Conservation (phyloP, 1,139 yeast species). For the Groenewaldozyma sp. region DNA sequence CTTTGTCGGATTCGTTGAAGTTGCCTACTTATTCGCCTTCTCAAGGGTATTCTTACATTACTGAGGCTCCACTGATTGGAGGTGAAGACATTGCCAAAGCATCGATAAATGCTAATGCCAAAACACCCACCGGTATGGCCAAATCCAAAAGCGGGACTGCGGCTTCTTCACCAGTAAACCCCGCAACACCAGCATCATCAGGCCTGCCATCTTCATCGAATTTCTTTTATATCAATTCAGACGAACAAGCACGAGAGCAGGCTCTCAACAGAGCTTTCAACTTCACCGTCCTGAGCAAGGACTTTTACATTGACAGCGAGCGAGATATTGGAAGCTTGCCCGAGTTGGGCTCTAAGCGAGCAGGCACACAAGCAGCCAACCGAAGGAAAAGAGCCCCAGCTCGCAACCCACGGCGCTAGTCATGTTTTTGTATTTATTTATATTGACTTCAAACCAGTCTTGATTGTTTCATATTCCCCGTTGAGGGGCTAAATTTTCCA, state of each 20-base stretch:
- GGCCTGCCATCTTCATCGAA: conserved; percentile 7
- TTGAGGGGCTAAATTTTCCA: conserved; percentile 14
- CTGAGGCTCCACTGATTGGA: conserved; percentile 10
- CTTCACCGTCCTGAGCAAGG: conserved; percentile 14
- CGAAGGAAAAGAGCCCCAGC: conserved; percentile 9
- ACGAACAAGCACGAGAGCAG: conserved; percentile 16
- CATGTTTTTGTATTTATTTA: too few relatives aligned
- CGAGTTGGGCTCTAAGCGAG: conserved; percentile 4
- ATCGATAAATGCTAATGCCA: conserved; percentile 2
- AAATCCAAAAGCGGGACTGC: conserved; percentile 6
- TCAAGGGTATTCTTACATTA: conserved; percentile 29
- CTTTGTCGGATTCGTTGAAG: conserved; percentile 25
- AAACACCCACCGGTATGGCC: conserved; percentile 5
- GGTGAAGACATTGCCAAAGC: conserved; percentile 6
- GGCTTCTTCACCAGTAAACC: conserved; percentile 6
- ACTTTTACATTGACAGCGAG: conserved; percentile 14
- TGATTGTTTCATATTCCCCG: conserved; percentile 13
- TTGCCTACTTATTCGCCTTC: conserved; percentile 30
- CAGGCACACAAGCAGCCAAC: conserved; percentile 4
- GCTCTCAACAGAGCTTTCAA: conserved; percentile 21
- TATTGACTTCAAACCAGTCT: too few relatives aligned
- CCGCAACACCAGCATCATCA: conserved; percentile 9
- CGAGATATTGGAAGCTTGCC: conserved; percentile 8
- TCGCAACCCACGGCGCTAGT: conserved; percentile 5
- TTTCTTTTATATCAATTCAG: conserved; percentile 7